Evolutionary conservation across 2,329 filamentous ascomycete genomes (phyloP), one percentile per base, ranked within the genome.

Genomic region (Epichloe typhina): DNA sequence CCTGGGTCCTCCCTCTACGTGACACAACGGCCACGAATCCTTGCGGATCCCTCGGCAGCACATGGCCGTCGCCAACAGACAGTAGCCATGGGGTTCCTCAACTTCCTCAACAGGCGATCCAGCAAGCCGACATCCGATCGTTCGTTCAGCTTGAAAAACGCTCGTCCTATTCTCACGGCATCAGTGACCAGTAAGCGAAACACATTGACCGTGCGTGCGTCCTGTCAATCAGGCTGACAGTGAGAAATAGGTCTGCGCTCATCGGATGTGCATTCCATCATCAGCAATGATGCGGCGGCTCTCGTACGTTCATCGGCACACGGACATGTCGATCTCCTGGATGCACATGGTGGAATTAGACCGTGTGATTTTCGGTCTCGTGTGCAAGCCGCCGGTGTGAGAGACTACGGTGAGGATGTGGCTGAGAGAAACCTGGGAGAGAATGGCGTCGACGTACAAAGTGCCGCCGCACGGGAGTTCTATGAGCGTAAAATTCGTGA

Each of bases 361-460:
- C 69, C 71, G 1, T 62, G 66, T 3, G 68, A 76, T 53, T 76
- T 77, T 57, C 63, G 65, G 47, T 61, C 64, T 13, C 67, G 74
- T 19, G 58, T 77, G 3, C 62, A 71, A 50, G 74, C 76, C 0
- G 60, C 72, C 0, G 76, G 75, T 1, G 64, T 66, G 0, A 68
- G 69, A 44, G 71, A 74, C 47, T 80, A 80, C 55, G 78, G 74
- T 17, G 80, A 83, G 59, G 78, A 81, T 58, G 76, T 82, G 0
- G 78, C 76, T 1, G 76, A 80, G 54, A 69, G 79, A 35, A 82
- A 82, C 54, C 66, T 77, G 45, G 63, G 61, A 6, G 60, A 65
- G 38, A 72, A 67, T 23, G 57, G 58, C 1, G 53, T 62, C 31
- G 56, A 67, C 39, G 53, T 69, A 5, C 57, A 58, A 15, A 66